phyloP scores from a whole-genome alignment of 176 grass and related monocot species.

The Rhynchospora breviuscula region DNA sequence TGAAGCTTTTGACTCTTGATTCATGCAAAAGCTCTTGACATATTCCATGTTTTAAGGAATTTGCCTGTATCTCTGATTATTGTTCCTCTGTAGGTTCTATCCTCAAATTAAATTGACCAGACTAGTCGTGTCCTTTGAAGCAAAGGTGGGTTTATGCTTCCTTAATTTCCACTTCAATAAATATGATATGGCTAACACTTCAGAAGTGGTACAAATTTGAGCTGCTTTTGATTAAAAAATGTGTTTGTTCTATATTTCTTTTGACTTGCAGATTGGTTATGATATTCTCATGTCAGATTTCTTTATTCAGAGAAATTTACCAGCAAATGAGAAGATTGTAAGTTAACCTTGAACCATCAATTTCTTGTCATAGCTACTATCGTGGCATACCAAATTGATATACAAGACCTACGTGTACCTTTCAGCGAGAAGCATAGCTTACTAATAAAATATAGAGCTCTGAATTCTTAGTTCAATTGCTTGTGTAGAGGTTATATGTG shows the following conservation, averaged over 20 bases:
- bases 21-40: conserved; percentile 4
- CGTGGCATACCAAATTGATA: background rate
- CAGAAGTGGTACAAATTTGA: background rate
- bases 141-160: conserved; percentile 49
- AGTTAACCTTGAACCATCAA: conserved; percentile 30
- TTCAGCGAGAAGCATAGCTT: background rate
- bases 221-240: background rate
- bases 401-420: background rate
- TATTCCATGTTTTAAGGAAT: background rate
- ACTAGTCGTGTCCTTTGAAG: conserved; percentile 72
- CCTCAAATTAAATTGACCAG: conserved; percentile 62
- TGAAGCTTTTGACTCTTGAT: background rate
- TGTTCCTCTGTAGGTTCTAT: conserved; percentile 64
- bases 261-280: conserved; percentile 63
- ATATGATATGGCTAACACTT: background rate
- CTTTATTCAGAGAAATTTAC: conserved; percentile 61
- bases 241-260: conserved; percentile 17
- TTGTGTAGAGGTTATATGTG: conserved; percentile 71
- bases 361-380: background rate
- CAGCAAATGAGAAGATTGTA: conserved; percentile 81
- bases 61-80: background rate
- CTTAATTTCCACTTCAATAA: conserved; percentile 18
- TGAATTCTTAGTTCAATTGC: background rate
- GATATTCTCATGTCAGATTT: conserved; percentile 91
- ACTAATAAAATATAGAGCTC: conserved; percentile 2